Conservation (phyloP, 176 grass and related monocot genomes). For the Urochloa ruziziensis region DNA sequence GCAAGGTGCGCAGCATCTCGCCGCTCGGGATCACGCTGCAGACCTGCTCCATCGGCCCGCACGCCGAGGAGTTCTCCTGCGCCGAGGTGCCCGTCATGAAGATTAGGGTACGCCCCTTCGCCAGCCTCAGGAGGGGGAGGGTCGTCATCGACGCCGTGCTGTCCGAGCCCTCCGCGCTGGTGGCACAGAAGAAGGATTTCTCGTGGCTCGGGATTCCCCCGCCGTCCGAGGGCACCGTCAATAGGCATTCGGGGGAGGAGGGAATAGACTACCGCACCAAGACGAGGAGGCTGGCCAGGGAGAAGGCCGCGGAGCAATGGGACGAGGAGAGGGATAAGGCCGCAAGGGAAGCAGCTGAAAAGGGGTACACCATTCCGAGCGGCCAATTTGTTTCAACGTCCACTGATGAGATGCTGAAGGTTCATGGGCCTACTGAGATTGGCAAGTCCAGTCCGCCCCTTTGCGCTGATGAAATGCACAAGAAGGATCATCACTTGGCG, state of each 20-base stretch:
- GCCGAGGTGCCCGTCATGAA: slow-evolving; percentile 71
- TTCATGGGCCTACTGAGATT: slow-evolving; percentile 21
- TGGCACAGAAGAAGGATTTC: slow-evolving; percentile 89
- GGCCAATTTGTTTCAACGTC: slow-evolving; percentile 23
- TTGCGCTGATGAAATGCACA: slow-evolving; percentile 85
- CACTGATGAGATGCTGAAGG: slow-evolving; percentile 33
- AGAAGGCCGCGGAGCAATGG: slow-evolving; percentile 48
- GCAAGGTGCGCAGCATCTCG: slow-evolving; percentile 77
- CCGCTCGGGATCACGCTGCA: slow-evolving; percentile 88
- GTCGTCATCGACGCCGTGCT: slow-evolving; percentile 87
- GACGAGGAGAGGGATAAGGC: slow-evolving; percentile 47
- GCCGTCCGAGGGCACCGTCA: slow-evolving; percentile 47
- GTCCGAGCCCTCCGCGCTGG: slow-evolving; percentile 66
- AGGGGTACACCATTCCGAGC: slow-evolving; percentile 67
- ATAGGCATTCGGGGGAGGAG: slow-evolving; percentile 72
- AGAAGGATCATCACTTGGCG: slow-evolving; percentile 63
- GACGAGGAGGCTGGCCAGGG: slow-evolving; percentile 78
- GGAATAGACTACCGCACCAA: slow-evolving; percentile 88
- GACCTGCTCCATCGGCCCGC: slow-evolving; percentile 85
- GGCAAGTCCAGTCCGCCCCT: slow-evolving; percentile 45
- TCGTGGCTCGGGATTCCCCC: slow-evolving; percentile 86
- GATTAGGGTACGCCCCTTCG: slow-evolving; percentile 77
- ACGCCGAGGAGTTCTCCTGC: slow-evolving; percentile 88
- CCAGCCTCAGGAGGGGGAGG: slow-evolving; percentile 72
- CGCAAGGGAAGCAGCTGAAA: slow-evolving; percentile 69